phyloP scores from a whole-genome alignment of 2,329 filamentous ascomycete genomes.

The Aspergillus japonicus region DNA sequence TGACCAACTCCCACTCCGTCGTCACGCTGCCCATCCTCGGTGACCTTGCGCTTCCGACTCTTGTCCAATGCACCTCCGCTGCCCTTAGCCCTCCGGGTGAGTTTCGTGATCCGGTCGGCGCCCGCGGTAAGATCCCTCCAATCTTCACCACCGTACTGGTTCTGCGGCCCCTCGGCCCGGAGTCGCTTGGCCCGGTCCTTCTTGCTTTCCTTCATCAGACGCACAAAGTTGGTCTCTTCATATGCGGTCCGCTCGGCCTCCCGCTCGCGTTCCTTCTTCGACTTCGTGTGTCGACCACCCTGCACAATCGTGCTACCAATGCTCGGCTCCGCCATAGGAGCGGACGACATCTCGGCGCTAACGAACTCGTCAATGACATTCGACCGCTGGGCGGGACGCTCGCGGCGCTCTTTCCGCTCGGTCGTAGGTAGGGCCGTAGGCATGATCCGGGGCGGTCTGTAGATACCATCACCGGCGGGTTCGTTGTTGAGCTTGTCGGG shows the following conservation, averaged over 20 bases:
- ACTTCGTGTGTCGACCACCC: constrained; percentile 77
- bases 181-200: constrained; percentile 71
- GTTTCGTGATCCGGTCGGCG: constrained; percentile 77
- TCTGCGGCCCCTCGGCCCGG: constrained; percentile 42
- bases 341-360: constrained; percentile 74
- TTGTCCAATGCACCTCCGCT: constrained; percentile 66
- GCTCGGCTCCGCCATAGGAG: constrained; percentile 80
- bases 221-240: constrained; percentile 89
- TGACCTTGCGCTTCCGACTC: constrained; percentile 74
- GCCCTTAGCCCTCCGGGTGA: constrained; percentile 69
- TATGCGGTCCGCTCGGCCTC: constrained; percentile 80
- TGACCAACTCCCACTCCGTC: constrained; percentile 68
- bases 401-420: constrained; percentile 58
- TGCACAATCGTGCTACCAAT: constrained; percentile 86
- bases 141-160: constrained; percentile 85
- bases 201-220: constrained; percentile 82
- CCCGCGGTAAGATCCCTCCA: constrained; percentile 84
- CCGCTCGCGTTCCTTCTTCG: constrained; percentile 68
- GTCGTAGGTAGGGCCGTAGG: constrained; percentile 76
- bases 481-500: constrained; percentile 27
- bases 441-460: constrained; percentile 83
- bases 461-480: constrained; percentile 63
- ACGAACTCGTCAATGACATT: constrained; percentile 91
- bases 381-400: constrained; percentile 68
- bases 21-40: constrained; percentile 69